Evolutionary conservation across 495 filamentous ascomycete genomes (phyloP).

Genomic region (Sabuloglossum arenarium): DNA sequence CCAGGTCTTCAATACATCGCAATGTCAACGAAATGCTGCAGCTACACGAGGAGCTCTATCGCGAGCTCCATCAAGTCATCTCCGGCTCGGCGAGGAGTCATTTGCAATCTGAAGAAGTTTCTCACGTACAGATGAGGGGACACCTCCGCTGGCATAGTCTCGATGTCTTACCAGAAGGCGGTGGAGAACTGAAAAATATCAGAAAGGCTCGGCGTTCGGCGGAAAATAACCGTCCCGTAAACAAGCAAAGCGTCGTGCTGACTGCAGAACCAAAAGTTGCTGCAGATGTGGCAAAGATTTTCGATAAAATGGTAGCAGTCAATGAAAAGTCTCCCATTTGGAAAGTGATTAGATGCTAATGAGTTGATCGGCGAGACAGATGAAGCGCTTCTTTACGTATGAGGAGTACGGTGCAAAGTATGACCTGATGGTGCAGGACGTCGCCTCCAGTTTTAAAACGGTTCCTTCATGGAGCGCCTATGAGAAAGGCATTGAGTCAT

Average conservation of each 20-base stretch:
- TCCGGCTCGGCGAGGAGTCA: slow-evolving; percentile 33
- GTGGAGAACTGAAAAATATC: slow-evolving; percentile 21
- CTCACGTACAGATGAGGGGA: background rate
- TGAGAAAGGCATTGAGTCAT: slow-evolving; percentile 71
- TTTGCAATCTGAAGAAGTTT: background rate
- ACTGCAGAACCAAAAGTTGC: slow-evolving; percentile 49
- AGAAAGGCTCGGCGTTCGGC: slow-evolving; percentile 18
- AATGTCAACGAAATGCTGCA: slow-evolving; percentile 50
- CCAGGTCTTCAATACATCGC: slow-evolving; percentile 38
- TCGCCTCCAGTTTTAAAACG: slow-evolving; percentile 42
- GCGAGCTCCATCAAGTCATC: slow-evolving; percentile 38
- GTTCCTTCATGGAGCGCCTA: slow-evolving; percentile 60
- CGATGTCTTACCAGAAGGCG: slow-evolving; percentile 34
- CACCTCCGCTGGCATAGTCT: slow-evolving; percentile 34
- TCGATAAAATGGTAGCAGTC: slow-evolving; percentile 44
- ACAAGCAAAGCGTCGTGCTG: slow-evolving; percentile 15
- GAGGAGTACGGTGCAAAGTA: slow-evolving; percentile 78
- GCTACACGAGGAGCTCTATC: slow-evolving; percentile 47
- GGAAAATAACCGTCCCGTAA: background rate
- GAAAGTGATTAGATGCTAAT: background rate
- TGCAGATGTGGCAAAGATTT: slow-evolving; percentile 54
- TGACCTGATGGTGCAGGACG: slow-evolving; percentile 58
- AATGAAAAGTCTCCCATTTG: background rate
- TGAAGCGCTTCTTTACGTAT: slow-evolving; percentile 63
- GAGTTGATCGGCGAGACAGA: slow-evolving; percentile 24